phyloP scores from a whole-genome alignment of 2,329 filamentous ascomycete species.

The Fusarium cicatricum region DNA sequence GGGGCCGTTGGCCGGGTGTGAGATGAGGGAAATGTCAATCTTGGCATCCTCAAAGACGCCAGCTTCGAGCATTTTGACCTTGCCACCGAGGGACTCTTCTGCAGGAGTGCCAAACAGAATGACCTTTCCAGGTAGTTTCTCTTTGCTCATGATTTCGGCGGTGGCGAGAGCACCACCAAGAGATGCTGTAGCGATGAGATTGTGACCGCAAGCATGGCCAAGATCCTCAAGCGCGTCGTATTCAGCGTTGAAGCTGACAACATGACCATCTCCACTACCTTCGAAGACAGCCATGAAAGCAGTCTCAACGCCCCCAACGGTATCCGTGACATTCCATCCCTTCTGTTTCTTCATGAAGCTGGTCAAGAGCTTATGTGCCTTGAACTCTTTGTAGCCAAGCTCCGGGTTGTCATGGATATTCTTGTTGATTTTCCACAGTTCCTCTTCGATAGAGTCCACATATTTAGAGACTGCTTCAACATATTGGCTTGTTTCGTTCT shows the following conservation, averaged over 20 bases:
- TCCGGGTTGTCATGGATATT: conserved; percentile 56
- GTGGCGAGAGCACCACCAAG: conserved; percentile 25
- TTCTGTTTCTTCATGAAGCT: conserved; percentile 47
- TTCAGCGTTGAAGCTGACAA: conserved; percentile 54
- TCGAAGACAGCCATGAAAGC: conserved; percentile 54
- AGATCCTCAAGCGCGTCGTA: conserved; percentile 38
- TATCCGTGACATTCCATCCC: conserved; percentile 50
- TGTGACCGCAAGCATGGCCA: conserved; percentile 36
- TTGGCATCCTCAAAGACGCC: conserved; percentile 29
- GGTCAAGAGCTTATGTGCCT: conserved; percentile 52
- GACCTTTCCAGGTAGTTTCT: conserved; percentile 31
- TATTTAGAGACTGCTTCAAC: conserved; percentile 22
- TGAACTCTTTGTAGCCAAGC: conserved; percentile 52
- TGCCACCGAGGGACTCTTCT: conserved; percentile 33
- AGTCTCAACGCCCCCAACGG: conserved; percentile 53
- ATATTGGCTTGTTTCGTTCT: conserved; percentile 21
- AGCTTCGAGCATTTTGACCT: conserved; percentile 33
- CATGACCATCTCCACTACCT: conserved; percentile 47
- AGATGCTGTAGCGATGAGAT: conserved; percentile 33
- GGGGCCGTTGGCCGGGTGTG: conserved; percentile 17
- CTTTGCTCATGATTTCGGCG: conserved; percentile 27
- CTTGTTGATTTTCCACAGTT: conserved; percentile 47
- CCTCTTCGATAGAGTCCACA: conserved; percentile 26
- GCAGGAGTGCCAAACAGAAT: conserved; percentile 34
- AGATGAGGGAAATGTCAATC: conserved; percentile 38